Evolutionary conservation across 306 rosid species (phyloP), one percentile per base, ranked within the genome.

Genomic region (Mimosa pudica): DNA sequence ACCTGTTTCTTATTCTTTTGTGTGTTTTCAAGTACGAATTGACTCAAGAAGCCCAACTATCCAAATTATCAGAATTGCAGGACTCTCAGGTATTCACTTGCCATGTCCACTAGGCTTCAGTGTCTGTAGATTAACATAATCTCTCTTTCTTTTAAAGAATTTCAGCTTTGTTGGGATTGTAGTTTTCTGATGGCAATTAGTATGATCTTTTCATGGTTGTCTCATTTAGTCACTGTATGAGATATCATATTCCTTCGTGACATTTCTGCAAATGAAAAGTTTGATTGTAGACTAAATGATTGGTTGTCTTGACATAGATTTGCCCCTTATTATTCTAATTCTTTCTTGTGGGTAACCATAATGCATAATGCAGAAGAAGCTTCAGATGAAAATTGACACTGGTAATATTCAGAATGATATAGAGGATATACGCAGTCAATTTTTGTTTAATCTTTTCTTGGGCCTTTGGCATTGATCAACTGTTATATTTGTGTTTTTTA

Each of bases 51-150:
- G 62, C 91, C 69, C 89, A 87, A 80, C 79, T 92, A 71, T 87
- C 97, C 79, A 92, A 89, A 73, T 92, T 92, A 87, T 73, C 94
- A 0, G 92, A 92, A 87, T 89, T 92, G 68, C 97, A 92, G 84
- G 85, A 89, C 73, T 86, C 97, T 24, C 94, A 92, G 97, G 97
- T 92, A 89, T 58, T 18, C 33, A 64, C 62, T 71, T 11, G 55
- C 52, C 65, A 32, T 7, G 45, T 62, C 2, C 1, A 13, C 46
- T 12, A 51, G 57, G 61, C 10, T 57, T 73, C 46, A 64, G 45
- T 54, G 51, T 57, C 9, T 60, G 6, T 20, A 33, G 32, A 48
- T 47, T 60, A 46, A 75, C 20, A 51, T 58, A 24, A 24, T 36
- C 35, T 51, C 0, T 17, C 9, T 17, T 55, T 55, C 7, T 55